Base-by-base conservation (phyloP, 2,329 filamentous ascomycete species). In the Trichoderma aggressivum region DNA sequence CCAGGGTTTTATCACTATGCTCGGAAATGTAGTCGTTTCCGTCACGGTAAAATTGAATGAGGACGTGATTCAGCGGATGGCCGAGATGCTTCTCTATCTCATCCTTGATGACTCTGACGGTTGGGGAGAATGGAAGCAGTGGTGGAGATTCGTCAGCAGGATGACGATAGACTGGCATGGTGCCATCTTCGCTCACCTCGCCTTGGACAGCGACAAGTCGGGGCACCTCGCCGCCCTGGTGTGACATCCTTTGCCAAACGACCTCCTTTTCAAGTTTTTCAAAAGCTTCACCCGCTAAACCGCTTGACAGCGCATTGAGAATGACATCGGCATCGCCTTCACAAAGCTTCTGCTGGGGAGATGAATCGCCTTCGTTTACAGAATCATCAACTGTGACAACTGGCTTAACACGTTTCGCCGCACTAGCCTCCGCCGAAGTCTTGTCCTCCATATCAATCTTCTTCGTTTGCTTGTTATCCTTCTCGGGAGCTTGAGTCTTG, bases 1-100 rank as follows among this genome's bases (percentile, higher is more conserved):
- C 96, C 28, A 99, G 85, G 0, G 95, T 97, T 82, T 99, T 99
- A 80, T 99, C 96, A 50, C 94, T 97, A 78, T 99, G 96, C 79
- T 99, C 96, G 0, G 93, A 96, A 73, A 99, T 99, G 79, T 94
- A 94, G 81, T 99, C 96, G 61, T 89, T 89, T 3, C 95, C 93
- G 75, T 88, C 87, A n/a, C 96, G 92, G 78, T 99, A 99, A 71
- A 94, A 88, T 78, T 99, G 96, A 59, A 99, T 97, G 61, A 99
- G 83, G 1, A 91, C 94, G 79, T 99, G 96, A 77, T 99, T 99
- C 55, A 99, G 82, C 1, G 88, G 83, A 77, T 98, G 96, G 0
- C 92, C 91, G 1, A 97, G 86, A 18, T 88, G 84, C 70, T 87
- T 85, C 79, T 97, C 93, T 0, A 94, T 91, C 69, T 87, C 86